Evolutionary conservation across 768 basidiomycete species (phyloP).

Genomic region (Lentinula lateritia): DNA sequence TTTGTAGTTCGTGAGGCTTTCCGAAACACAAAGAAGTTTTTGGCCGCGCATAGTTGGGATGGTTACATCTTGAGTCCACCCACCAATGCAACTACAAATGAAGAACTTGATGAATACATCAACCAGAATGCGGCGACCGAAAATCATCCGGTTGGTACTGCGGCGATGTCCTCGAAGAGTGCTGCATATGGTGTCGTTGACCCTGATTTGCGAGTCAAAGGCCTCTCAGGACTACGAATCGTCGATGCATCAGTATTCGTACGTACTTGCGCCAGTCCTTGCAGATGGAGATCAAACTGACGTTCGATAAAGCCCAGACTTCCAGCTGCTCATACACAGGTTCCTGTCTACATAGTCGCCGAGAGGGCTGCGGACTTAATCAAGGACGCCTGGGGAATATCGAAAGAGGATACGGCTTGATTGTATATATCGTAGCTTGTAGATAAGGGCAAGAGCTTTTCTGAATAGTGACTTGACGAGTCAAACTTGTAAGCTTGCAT

Average conservation of each 20-base stretch:
- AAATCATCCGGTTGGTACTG: slow-evolving; percentile 24
- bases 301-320: slow-evolving; percentile 11
- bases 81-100: slow-evolving; percentile 6
- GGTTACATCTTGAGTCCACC: slow-evolving; percentile 11
- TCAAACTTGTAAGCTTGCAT: too few species aligned
- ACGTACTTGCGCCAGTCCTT: slow-evolving; percentile 1
- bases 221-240: slow-evolving; percentile 23
- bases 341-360: slow-evolving; percentile 15
- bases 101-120: slow-evolving; percentile 10
- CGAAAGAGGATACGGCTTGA: too few species aligned
- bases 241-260: slow-evolving; percentile 29
- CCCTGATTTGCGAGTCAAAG: slow-evolving; percentile 25
- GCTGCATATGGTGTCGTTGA: slow-evolving; percentile 25
- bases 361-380: slow-evolving; percentile 20
- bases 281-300: neutral
- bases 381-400: slow-evolving; percentile 8
- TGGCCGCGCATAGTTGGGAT: slow-evolving; percentile 9
- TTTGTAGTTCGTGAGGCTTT: slow-evolving; percentile 13
- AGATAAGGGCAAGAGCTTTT: too few species aligned
- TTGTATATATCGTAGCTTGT: too few species aligned
- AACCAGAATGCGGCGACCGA: slow-evolving; percentile 7
- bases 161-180: slow-evolving; percentile 20
- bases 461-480: too few species aligned
- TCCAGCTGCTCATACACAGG: slow-evolving; percentile 15
- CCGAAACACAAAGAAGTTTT: slow-evolving; percentile 7